phyloP scores from a whole-genome alignment of 306 rosid genomes.

The Castanea crenata region DNA sequence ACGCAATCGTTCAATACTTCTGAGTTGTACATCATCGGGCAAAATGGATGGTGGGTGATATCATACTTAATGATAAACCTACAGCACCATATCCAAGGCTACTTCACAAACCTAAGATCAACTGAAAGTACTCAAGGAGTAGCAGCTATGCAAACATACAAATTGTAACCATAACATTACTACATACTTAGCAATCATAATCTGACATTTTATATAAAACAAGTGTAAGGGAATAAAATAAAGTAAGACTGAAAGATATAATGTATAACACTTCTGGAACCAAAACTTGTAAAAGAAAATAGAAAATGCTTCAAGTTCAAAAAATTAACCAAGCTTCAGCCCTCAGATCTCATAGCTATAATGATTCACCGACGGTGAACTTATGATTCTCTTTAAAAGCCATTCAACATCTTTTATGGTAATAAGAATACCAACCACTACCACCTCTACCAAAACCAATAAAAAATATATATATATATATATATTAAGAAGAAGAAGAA shows the following conservation, averaged over 20 bases:
- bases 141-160: not conserved
- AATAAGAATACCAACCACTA: not conserved
- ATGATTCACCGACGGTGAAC: not conserved
- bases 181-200: not conserved
- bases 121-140: not conserved
- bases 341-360: not conserved
- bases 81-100: not conserved
- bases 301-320: not conserved
- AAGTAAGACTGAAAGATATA: not conserved
- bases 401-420: not conserved
- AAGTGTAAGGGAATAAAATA: no score
- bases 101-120: not conserved
- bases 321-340: not conserved
- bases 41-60: not conserved
- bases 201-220: not conserved
- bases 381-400: not conserved
- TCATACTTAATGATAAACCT: not conserved
- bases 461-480: not conserved
- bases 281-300: not conserved
- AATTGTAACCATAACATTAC: not conserved
- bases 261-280: not conserved
- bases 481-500: not conserved
- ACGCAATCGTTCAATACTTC: not conserved
- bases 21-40: not conserved
- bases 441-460: not conserved